These are phyloP conservation scores for Melanogaster broomeanus DNA, from an alignment of 768 basidiomycete genomes.

Conservation along the genomic window DNA sequence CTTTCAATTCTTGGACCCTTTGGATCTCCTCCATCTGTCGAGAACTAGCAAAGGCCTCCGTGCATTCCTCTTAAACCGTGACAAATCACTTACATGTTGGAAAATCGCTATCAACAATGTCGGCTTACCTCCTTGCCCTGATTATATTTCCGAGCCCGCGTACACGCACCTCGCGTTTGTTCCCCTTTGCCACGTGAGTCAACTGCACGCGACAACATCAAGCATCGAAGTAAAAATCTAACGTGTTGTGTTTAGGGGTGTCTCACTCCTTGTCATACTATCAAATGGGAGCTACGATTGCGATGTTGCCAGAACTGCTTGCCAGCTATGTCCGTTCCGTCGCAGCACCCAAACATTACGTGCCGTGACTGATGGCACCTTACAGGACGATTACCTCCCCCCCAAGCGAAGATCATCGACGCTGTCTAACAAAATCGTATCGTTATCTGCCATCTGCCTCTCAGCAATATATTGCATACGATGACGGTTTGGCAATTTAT, in stretches of 20 bases:
- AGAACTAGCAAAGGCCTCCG: slow-evolving; percentile 33
- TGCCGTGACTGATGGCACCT: not conserved
- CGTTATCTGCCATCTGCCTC: too few relatives aligned
- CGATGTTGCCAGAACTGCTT: slow-evolving; percentile 8
- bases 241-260: slow-evolving; percentile 6
- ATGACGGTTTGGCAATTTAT: not conserved
- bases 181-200: slow-evolving; percentile 31
- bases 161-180: slow-evolving; percentile 32
- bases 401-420: not conserved
- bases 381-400: not conserved
- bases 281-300: slow-evolving; percentile 16
- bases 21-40: slow-evolving; percentile 33
- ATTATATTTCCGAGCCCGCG: slow-evolving; percentile 28
- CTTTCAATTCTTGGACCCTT: slow-evolving; percentile 30
- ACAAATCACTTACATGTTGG: slow-evolving; percentile 25
- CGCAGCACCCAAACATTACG: not conserved
- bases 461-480: too few relatives aligned
- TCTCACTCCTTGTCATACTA: slow-evolving; percentile 8
- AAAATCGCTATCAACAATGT: slow-evolving; percentile 22
- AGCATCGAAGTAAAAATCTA: not conserved
- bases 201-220: too few relatives aligned
- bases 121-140: slow-evolving; percentile 26
- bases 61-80: slow-evolving; percentile 23
- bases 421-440: too few relatives aligned
- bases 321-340: slow-evolving; percentile 7